Conservation (phyloP, 2,329 filamentous ascomycete genomes). For the Sphaerulina musiva region DNA sequence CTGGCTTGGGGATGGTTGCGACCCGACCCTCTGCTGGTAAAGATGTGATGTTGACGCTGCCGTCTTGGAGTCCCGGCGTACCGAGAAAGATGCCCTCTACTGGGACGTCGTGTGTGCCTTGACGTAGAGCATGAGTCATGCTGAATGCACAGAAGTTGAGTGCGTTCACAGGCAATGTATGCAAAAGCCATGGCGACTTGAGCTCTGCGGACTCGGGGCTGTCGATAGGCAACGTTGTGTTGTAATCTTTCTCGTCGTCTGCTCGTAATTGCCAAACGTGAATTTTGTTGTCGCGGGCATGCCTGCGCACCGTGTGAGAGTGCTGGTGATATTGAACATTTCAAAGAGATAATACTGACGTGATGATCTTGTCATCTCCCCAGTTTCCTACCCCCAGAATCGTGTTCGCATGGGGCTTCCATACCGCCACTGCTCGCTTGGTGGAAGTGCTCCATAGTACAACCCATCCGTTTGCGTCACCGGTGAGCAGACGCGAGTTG, state of each 20-base stretch:
- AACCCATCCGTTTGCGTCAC: conserved; percentile 84
- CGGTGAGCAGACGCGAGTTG: conserved; percentile 74
- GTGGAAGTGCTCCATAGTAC: conserved; percentile 77
- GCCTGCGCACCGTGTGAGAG: conserved; percentile 47
- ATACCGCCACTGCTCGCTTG: conserved; percentile 74
- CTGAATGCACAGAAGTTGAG: conserved; percentile 92
- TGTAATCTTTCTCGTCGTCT: conserved; percentile 58
- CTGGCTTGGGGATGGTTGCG: conserved; percentile 51
- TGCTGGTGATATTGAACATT: background rate
- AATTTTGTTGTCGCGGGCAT: conserved; percentile 83
- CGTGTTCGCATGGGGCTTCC: conserved; percentile 73
- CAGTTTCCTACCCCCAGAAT: conserved; percentile 70
- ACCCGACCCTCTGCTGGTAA: conserved; percentile 68
- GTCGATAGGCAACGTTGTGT: conserved; percentile 66
- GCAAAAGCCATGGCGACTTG: conserved; percentile 73
- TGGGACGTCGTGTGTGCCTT: conserved; percentile 13
- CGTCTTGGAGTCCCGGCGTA: conserved; percentile 55
- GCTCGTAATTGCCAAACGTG: conserved; percentile 69
- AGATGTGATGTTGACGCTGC: conserved; percentile 70
- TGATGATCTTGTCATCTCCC: conserved; percentile 68
- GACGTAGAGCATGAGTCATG: conserved; percentile 40
- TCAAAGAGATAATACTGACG: conserved; percentile 51
- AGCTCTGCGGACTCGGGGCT: conserved; percentile 37
- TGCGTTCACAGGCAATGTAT: conserved; percentile 79
- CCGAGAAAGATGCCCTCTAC: conserved; percentile 56